phyloP scores from a whole-genome alignment of 768 basidiomycete genomes.

The Tremella yokohamensis region DNA sequence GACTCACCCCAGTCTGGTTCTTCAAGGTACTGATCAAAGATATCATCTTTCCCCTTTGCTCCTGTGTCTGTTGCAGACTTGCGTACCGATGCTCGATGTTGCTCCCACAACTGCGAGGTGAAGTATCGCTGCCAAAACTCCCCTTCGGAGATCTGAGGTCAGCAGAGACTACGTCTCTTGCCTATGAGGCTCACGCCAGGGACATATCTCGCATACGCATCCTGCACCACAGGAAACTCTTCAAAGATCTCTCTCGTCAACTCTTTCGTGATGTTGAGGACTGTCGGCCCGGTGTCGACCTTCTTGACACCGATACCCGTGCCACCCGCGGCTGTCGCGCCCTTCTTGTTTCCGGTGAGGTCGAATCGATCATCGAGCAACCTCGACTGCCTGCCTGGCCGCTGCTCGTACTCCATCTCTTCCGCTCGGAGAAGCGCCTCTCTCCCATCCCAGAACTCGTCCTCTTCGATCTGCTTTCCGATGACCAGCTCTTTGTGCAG shows the following conservation, averaged over 20 bases:
- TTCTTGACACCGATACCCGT: slow-evolving; percentile 58
- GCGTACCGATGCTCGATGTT: slow-evolving; percentile 86
- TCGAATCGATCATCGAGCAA: slow-evolving; percentile 54
- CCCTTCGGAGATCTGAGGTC: slow-evolving; percentile 58
- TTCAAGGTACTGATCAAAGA: slow-evolving; percentile 95
- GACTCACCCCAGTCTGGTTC: slow-evolving; percentile 83
- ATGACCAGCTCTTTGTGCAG: slow-evolving; percentile 87
- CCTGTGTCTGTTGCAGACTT: slow-evolving; percentile 67
- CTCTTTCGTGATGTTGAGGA: slow-evolving; percentile 52
- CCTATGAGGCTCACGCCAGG: slow-evolving; percentile 61
- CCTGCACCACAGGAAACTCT: slow-evolving; percentile 90
- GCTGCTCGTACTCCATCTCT: slow-evolving; percentile 45
- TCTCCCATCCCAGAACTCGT: slow-evolving; percentile 90
- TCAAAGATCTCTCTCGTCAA: slow-evolving; percentile 95
- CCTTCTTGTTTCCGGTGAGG: slow-evolving; percentile 71
- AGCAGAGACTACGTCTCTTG: not conserved
- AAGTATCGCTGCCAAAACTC: slow-evolving; percentile 98
- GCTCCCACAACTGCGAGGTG: slow-evolving; percentile 90
- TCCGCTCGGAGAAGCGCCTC: slow-evolving; percentile 44
- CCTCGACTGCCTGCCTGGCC: slow-evolving; percentile 49
- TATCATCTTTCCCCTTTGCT: slow-evolving; percentile 82
- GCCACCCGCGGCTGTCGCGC: slow-evolving; percentile 63
- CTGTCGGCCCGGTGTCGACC: slow-evolving; percentile 64
- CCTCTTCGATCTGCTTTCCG: slow-evolving; percentile 64
- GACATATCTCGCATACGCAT: slow-evolving; percentile 88